A percentile compares a stretch with the other conserved stretches of the same genome.
Evolutionary conservation across 1,284 basidiomycete genomes (phyloP).

Genomic region (Cutaneotrichosporon dermatis): DNA sequence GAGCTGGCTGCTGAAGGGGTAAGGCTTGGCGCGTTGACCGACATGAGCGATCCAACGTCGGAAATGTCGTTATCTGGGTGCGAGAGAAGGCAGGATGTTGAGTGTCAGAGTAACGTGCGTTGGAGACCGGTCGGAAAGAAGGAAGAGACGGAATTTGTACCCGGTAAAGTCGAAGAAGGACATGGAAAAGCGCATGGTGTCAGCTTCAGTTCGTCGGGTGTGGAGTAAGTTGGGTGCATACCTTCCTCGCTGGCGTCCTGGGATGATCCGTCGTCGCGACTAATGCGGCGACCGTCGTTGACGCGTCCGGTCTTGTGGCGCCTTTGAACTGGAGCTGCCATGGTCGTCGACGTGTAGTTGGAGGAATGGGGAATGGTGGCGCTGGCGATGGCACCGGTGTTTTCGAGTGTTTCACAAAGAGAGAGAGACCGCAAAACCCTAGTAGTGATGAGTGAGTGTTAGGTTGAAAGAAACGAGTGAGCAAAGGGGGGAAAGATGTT

Average conservation of each 20-base stretch:
- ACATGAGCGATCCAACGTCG: conserved; percentile 44
- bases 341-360: not conserved
- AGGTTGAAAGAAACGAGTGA: too few relatives aligned
- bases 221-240: conserved; percentile 16
- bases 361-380: not conserved
- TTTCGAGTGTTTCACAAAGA: too few relatives aligned
- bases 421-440: too few relatives aligned
- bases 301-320: conserved; percentile 15
- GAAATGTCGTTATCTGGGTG: conserved; percentile 42
- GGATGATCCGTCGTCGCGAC: conserved; percentile 27
- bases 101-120: too few relatives aligned
- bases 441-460: too few relatives aligned
- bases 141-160: too few relatives aligned
- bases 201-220: too few relatives aligned
- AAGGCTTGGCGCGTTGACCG: conserved; percentile 25
- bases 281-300: conserved; percentile 11
- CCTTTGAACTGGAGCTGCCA: conserved; percentile 9
- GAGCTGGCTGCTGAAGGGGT: conserved; percentile 21
- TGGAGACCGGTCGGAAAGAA: too few relatives aligned
- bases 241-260: conserved; percentile 48
- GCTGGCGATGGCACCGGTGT: not conserved
- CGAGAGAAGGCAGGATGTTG: too few relatives aligned
- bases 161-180: too few relatives aligned
- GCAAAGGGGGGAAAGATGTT: too few relatives aligned
- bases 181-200: too few relatives aligned